Evolutionary conservation across 2,329 filamentous ascomycete genomes (phyloP).

Genomic region (Sclerotinia borealis): DNA sequence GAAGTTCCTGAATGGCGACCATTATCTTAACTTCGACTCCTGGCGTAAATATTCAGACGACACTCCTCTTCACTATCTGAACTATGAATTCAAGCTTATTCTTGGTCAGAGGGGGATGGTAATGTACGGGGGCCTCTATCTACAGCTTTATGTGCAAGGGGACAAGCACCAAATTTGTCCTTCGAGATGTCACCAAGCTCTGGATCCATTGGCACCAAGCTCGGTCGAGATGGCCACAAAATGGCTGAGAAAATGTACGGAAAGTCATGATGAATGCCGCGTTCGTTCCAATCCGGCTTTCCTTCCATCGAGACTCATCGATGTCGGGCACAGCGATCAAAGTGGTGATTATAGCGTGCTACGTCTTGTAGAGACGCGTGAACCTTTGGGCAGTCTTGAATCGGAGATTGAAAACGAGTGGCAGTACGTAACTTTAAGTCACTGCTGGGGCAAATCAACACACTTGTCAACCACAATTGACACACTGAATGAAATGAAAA

Average conservation of each 20-base stretch:
- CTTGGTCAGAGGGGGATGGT: background rate
- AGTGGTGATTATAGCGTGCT: background rate
- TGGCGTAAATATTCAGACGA: background rate
- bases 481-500: background rate
- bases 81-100: background rate
- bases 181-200: background rate
- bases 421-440: background rate
- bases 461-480: background rate
- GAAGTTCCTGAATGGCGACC: background rate
- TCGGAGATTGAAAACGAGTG: background rate
- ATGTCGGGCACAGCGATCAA: background rate
- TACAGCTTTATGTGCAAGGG: background rate
- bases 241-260: background rate
- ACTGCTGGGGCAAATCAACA: background rate
- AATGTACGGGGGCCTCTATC: background rate
- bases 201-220: background rate
- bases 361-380: background rate
- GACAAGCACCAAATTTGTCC: background rate
- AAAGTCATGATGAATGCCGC: background rate
- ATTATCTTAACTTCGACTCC: background rate
- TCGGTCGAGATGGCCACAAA: too few species aligned
- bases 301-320: background rate
- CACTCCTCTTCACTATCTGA: too few species aligned
- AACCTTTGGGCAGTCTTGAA: background rate
- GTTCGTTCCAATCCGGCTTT: background rate